Evolutionary conservation across 345 rosid species (phyloP).

Genomic region (Pistacia vera): DNA sequence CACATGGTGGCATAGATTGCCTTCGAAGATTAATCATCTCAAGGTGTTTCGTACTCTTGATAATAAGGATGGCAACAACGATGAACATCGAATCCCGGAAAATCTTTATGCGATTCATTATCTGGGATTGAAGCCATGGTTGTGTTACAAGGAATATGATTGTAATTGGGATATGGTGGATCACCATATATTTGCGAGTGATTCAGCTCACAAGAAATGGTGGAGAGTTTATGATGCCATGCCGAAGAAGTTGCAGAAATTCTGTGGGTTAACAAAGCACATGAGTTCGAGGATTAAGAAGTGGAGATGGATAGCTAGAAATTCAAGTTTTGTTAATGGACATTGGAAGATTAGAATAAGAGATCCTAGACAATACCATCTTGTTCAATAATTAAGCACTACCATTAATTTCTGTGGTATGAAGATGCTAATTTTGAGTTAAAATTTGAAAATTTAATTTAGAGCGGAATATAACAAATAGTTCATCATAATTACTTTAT

Average conservation of each 20-base stretch:
- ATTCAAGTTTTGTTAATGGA: constrained; percentile 38
- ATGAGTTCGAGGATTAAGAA: constrained; percentile 52
- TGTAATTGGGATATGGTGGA: constrained; percentile 74
- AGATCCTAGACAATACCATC: constrained; percentile 52
- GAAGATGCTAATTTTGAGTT: too few relatives aligned
- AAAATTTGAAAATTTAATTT: too few relatives aligned
- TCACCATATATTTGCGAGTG: constrained; percentile 58
- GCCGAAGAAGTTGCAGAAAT: constrained; percentile 52
- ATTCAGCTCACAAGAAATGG: constrained; percentile 61
- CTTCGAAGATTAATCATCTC: constrained; percentile 48
- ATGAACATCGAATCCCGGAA: constrained; percentile 12
- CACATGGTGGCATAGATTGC: constrained; percentile 89
- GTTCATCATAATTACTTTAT: too few relatives aligned
- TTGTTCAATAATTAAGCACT: constrained; percentile 13
- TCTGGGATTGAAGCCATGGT: constrained; percentile 84
- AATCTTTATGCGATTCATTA: constrained; percentile 56
- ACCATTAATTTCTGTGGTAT: too few relatives aligned
- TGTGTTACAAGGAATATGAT: constrained; percentile 85
- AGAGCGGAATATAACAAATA: too few relatives aligned
- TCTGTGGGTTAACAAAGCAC: constrained; percentile 50
- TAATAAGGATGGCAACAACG: background rate
- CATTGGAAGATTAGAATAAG: constrained; percentile 66
- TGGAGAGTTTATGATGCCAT: constrained; percentile 72
- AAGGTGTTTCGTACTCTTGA: constrained; percentile 35
- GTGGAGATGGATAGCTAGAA: constrained; percentile 58